phyloP scores from a whole-genome alignment of 2,329 filamentous ascomycete genomes.

The Aspergillus fumigatiaffinis region DNA sequence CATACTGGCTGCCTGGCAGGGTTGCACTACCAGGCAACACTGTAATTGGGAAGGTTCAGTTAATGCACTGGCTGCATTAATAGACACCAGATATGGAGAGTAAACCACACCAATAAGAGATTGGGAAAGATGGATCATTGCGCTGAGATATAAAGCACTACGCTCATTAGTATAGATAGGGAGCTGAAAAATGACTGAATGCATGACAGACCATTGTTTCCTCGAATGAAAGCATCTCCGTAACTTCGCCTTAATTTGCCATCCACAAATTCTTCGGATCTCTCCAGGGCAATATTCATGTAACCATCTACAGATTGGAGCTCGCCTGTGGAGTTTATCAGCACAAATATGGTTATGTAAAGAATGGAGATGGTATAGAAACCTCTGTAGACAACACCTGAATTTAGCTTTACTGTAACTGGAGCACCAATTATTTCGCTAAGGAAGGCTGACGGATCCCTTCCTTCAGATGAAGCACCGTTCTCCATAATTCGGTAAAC shows the following conservation, averaged over 20 bases:
- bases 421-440: constrained; percentile 90
- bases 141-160: constrained; percentile 40
- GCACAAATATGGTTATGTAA: too few relatives aligned
- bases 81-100: too few relatives aligned
- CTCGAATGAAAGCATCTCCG: constrained; percentile 91
- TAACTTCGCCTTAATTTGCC: constrained; percentile 78
- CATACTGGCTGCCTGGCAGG: too few relatives aligned
- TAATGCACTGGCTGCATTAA: too few relatives aligned
- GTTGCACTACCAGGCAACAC: too few relatives aligned
- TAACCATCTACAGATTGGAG: constrained; percentile 97
- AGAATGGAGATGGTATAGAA: constrained; percentile 1
- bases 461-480: constrained; percentile 65
- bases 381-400: constrained; percentile 98
- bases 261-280: constrained; percentile 87
- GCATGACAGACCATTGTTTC: constrained; percentile 74
- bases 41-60: too few relatives aligned
- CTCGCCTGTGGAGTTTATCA: constrained; percentile 60
- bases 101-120: too few relatives aligned
- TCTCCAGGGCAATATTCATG: constrained; percentile 99
- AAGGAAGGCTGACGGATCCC: constrained; percentile 90
- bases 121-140: constrained; percentile 1
- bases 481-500: constrained; percentile 63
- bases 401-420: constrained; percentile 96
- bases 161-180: not conserved
- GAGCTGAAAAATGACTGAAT: not conserved